Evolutionary conservation across 768 basidiomycete species (phyloP).

Genomic region (Leccinellum albellum): DNA sequence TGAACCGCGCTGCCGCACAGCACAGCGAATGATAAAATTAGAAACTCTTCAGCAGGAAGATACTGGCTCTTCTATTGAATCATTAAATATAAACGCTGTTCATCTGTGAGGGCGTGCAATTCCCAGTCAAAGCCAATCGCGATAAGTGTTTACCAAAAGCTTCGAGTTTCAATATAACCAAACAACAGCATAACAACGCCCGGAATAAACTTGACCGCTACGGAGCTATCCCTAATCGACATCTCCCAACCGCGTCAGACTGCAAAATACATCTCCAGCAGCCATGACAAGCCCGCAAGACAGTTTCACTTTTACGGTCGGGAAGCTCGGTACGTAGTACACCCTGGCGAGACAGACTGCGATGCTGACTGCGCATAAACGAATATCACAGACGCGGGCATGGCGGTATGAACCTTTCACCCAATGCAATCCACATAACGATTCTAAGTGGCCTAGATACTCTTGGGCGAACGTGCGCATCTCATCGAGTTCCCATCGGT

Average conservation of each 20-base stretch:
- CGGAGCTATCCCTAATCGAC: not conserved
- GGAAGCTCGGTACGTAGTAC: slow-evolving; percentile 78
- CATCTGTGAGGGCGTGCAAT: no score
- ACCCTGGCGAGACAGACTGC: not conserved
- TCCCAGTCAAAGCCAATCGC: no score
- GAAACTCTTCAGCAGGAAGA: no score
- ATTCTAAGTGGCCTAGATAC: slow-evolving; percentile 50
- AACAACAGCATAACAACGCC: slow-evolving; percentile 22
- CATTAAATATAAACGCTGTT: no score
- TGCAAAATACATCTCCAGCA: slow-evolving; percentile 2
- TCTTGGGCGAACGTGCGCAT: slow-evolving; percentile 90
- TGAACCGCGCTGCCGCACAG: slow-evolving; percentile 6
- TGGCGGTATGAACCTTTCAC: slow-evolving; percentile 61
- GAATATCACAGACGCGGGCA: slow-evolving; percentile 71
- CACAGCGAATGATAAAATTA: not conserved
- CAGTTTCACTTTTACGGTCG: slow-evolving; percentile 88
- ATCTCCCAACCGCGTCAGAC: slow-evolving; percentile 2
- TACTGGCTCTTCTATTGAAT: no score
- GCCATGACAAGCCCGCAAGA: slow-evolving; percentile 44
- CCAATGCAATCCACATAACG: not conserved
- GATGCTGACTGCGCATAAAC: slow-evolving; percentile 4
- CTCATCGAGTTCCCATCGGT: slow-evolving; percentile 98
- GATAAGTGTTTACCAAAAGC: slow-evolving; percentile 24
- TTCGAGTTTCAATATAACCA: slow-evolving; percentile 22
- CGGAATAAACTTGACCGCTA: not conserved